phyloP scores from a whole-genome alignment of 2,329 filamentous ascomycete genomes.

The Aspergillus texensis region DNA sequence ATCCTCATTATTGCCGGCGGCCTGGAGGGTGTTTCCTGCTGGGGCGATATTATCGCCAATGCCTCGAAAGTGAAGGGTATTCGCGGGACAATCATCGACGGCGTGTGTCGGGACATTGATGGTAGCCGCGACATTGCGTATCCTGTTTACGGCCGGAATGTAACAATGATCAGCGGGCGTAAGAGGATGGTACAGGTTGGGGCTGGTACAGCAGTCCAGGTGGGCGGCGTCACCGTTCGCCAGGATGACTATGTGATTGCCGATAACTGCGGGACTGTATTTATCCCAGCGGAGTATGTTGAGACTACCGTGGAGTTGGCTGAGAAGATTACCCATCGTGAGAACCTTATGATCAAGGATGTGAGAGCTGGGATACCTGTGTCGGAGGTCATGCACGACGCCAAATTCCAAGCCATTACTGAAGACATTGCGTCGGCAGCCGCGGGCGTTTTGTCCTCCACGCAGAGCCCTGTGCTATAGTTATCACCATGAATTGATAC shows the following conservation, averaged over 20 bases:
- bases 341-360: slow-evolving; percentile 20
- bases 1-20: slow-evolving; percentile 25
- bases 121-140: slow-evolving; percentile 36
- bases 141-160: slow-evolving; percentile 36
- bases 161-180: slow-evolving; percentile 37
- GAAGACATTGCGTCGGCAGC: no score
- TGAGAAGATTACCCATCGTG: slow-evolving; percentile 17
- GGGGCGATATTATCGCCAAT: slow-evolving; percentile 28
- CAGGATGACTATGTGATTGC: slow-evolving; percentile 27
- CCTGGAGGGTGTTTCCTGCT: slow-evolving; percentile 23
- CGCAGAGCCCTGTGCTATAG: no score
- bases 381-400: slow-evolving; percentile 26
- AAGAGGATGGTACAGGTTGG: slow-evolving; percentile 34
- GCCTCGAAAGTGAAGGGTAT: slow-evolving; percentile 27
- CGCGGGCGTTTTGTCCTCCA: no score
- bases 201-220: slow-evolving; percentile 29
- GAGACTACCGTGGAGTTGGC: slow-evolving; percentile 17
- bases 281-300: slow-evolving; percentile 18
- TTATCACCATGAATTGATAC: no score
- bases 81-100: slow-evolving; percentile 35
- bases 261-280: slow-evolving; percentile 23
- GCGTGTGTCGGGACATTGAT: slow-evolving; percentile 38
- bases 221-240: slow-evolving; percentile 14
- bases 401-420: slow-evolving; percentile 21
- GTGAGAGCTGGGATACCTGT: slow-evolving; percentile 14